phyloP scores from a whole-genome alignment of 768 basidiomycete species.

The Russula emetica region DNA sequence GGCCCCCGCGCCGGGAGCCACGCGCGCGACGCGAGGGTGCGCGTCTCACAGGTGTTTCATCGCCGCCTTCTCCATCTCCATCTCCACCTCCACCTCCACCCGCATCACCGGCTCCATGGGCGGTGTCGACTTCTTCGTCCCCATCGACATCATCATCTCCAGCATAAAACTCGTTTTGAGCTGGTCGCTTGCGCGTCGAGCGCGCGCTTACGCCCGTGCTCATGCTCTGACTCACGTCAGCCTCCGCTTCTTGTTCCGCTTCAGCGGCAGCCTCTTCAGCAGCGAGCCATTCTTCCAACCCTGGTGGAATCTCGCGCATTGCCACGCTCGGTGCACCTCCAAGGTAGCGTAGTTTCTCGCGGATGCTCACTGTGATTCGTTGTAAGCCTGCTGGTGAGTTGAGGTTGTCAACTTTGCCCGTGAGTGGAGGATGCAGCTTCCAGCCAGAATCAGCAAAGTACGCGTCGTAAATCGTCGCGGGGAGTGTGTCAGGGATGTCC shows the following conservation, averaged over 20 bases:
- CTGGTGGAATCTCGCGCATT: conserved; percentile 95
- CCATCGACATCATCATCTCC: conserved; percentile 50
- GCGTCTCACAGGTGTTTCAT: conserved; percentile 30
- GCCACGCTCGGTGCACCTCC: conserved; percentile 95
- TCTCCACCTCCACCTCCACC: too few species aligned
- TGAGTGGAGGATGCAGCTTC: conserved; percentile 90
- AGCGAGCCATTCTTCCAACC: conserved; percentile 69
- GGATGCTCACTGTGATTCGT: conserved; percentile 78
- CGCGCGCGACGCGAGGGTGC: conserved; percentile 32
- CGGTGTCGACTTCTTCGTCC: conserved; percentile 42
- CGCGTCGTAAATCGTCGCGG: conserved; percentile 82
- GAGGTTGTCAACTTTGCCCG: conserved; percentile 87
- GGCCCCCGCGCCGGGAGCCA: conserved; percentile 29
- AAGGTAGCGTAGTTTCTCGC: conserved; percentile 85
- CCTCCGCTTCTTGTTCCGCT: conserved; percentile 71
- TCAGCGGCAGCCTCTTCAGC: conserved; percentile 60
- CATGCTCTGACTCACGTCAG: conserved; percentile 53
- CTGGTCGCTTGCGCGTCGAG: conserved; percentile 41
- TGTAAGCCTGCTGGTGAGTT: conserved; percentile 82
- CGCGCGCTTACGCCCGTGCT: conserved; percentile 48
- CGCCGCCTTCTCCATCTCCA: conserved; percentile 35
- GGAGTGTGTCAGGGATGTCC: conserved; percentile 79
- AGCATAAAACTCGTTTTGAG: conserved; percentile 69
- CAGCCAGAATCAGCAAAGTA: conserved; percentile 91
- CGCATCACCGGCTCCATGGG: conserved; percentile 48